Conservation (phyloP, 306 rosid species). For the Albizia julibrissin region DNA sequence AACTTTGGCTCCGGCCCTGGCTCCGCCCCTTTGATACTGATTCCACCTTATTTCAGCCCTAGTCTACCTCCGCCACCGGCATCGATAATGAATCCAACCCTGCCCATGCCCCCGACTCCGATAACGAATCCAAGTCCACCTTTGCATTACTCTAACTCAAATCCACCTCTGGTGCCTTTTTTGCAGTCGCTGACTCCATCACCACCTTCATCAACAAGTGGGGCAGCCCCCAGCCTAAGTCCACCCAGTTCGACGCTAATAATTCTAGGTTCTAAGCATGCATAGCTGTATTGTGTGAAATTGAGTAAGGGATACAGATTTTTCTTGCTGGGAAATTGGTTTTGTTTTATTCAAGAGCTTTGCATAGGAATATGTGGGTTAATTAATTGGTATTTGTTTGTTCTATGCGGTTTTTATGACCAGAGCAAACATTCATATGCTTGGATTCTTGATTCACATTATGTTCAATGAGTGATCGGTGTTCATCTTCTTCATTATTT, state of each 20-base stretch:
- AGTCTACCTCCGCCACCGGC: constrained; percentile 8
- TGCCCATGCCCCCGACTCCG: constrained; percentile 17
- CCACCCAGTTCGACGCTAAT: constrained; percentile 50
- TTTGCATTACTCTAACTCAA: constrained; percentile 32
- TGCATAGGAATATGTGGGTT: constrained; percentile 12
- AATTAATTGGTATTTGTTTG: not conserved
- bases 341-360: constrained; percentile 1
- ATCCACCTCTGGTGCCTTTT: constrained; percentile 29
- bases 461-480: not conserved
- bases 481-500: not conserved
- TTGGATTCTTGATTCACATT: not conserved
- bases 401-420: not conserved
- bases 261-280: constrained; percentile 58
- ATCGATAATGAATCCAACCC: constrained; percentile 28
- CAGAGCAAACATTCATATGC: constrained; percentile 3
- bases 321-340: not conserved
- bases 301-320: constrained; percentile 15
- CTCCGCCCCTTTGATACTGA: constrained; percentile 19
- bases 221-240: constrained; percentile 51
- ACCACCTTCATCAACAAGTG: constrained; percentile 38
- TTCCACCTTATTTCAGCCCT: constrained; percentile 21
- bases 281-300: constrained; percentile 34
- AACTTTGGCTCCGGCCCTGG: constrained; percentile 37
- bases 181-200: constrained; percentile 33
- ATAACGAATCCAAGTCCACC: constrained; percentile 45